Conservation (phyloP, 345 rosid genomes). For the Balakata baccata region DNA sequence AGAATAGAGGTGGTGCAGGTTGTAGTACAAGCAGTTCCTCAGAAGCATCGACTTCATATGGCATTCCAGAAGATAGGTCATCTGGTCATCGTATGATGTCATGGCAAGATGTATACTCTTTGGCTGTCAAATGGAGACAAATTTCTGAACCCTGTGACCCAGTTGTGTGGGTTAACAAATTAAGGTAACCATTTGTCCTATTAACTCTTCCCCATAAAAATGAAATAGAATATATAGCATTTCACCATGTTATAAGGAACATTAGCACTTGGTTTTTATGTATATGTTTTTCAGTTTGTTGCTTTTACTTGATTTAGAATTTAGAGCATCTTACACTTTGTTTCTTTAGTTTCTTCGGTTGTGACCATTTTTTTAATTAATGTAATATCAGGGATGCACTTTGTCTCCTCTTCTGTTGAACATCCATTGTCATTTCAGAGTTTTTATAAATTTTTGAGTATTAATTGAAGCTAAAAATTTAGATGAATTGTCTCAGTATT, state of each 20-base stretch:
- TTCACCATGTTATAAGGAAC: background rate
- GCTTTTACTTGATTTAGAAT: background rate
- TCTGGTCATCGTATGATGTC: slow-evolving; percentile 54
- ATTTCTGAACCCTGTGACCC: slow-evolving; percentile 99
- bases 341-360: background rate
- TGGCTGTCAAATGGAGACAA: slow-evolving; percentile 97
- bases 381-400: background rate
- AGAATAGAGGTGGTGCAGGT: slow-evolving; percentile 92
- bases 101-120: slow-evolving; percentile 81
- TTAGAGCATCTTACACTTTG: background rate
- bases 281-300: background rate
- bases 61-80: slow-evolving; percentile 59
- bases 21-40: slow-evolving; percentile 82
- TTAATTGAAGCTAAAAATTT: background rate
- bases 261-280: background rate
- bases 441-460: background rate
- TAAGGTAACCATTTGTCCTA: slow-evolving; percentile 47
- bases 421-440: background rate
- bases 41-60: slow-evolving; percentile 63
- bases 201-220: slow-evolving; percentile 5
- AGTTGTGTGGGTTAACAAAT: slow-evolving; percentile 93
- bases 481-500: background rate
- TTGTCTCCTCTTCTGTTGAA: background rate
- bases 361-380: background rate
- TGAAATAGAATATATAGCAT: background rate